Conservation (phyloP, 148 eudicot species). For the Spergularia bocconei region DNA sequence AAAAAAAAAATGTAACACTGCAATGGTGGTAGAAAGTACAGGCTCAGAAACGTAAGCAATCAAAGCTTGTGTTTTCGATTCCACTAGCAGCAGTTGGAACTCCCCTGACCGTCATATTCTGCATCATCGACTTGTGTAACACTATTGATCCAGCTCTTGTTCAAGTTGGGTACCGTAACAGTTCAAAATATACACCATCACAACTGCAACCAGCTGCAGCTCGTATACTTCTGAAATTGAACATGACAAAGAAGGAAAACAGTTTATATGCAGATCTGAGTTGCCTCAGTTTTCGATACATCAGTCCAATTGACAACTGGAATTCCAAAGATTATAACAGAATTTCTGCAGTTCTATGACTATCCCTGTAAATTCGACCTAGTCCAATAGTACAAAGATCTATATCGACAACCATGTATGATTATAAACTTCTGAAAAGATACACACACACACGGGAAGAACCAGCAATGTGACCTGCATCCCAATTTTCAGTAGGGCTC, state of each 20-base stretch:
- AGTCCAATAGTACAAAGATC: slow-evolving; percentile 19
- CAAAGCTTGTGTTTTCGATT: too few species aligned
- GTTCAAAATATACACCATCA: neutral
- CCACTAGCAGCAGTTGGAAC: too few species aligned
- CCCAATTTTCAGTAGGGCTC: slow-evolving; percentile 12
- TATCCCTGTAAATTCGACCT: slow-evolving; percentile 20
- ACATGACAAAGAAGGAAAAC: neutral
- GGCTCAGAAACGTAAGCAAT: too few species aligned
- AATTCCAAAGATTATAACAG: slow-evolving; percentile 8
- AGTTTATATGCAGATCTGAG: slow-evolving; percentile 14
- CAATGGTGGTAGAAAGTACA: too few species aligned
- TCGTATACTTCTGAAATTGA: neutral
- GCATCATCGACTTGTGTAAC: too few species aligned
- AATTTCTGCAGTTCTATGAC: slow-evolving; percentile 5
- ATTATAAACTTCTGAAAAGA: neutral
- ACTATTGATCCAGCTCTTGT: too few species aligned
- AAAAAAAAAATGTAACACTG: too few species aligned
- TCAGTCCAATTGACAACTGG: slow-evolving; percentile 8
- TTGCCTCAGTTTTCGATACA: slow-evolving; percentile 13
- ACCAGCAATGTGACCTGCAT: slow-evolving; percentile 17
- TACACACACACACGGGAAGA: slow-evolving; percentile 7
- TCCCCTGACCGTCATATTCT: too few species aligned
- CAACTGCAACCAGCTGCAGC: slow-evolving; percentile 1
- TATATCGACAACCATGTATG: slow-evolving; percentile 11
- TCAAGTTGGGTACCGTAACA: neutral